Evolutionary conservation across 306 rosid genomes (phyloP).

Genomic region (Boehmeria nivea): DNA sequence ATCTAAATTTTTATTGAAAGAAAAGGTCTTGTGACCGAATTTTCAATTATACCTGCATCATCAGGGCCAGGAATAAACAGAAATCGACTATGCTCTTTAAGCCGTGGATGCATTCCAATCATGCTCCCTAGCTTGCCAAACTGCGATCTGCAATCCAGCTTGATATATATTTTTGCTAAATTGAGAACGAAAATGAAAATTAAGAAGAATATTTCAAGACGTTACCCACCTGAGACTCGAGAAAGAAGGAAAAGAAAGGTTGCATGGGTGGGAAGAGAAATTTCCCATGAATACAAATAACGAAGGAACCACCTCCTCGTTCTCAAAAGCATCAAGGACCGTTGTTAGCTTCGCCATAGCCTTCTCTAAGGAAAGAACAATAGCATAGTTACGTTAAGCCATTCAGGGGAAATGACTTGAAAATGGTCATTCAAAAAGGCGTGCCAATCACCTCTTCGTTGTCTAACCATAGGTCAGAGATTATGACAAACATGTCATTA

Average conservation of each 20-base stretch:
- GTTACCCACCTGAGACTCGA: conserved; percentile 66
- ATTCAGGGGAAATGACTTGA: conserved; percentile 1
- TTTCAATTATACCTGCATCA: conserved; percentile 60
- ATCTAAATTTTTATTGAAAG: conserved; percentile 1
- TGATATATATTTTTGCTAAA: conserved; percentile 11
- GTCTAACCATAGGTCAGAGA: conserved; percentile 89
- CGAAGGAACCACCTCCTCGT: conserved; percentile 77
- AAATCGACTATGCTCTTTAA: conserved; percentile 62
- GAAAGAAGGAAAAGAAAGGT: conserved; percentile 65
- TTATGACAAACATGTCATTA: conserved; percentile 79
- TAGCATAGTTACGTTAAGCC: conserved; percentile 26
- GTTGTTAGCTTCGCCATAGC: conserved; percentile 66
- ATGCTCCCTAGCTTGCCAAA: conserved; percentile 81
- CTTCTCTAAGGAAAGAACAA: conserved; percentile 56
- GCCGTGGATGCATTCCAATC: conserved; percentile 66
- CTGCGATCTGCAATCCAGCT: conserved; percentile 48
- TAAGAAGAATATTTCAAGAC: neutral
- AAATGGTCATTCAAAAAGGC: neutral
- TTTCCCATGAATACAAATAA: conserved; percentile 93
- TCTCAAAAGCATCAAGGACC: conserved; percentile 71
- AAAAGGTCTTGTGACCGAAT: neutral
- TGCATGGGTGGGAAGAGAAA: conserved; percentile 83
- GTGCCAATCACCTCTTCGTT: conserved; percentile 65
- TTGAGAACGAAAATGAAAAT: conserved; percentile 8
- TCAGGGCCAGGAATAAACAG: conserved; percentile 95